Evolutionary conservation across 176 grass and related monocot species (phyloP), one percentile per base, ranked within the genome.

Genomic region (Themeda triandra): DNA sequence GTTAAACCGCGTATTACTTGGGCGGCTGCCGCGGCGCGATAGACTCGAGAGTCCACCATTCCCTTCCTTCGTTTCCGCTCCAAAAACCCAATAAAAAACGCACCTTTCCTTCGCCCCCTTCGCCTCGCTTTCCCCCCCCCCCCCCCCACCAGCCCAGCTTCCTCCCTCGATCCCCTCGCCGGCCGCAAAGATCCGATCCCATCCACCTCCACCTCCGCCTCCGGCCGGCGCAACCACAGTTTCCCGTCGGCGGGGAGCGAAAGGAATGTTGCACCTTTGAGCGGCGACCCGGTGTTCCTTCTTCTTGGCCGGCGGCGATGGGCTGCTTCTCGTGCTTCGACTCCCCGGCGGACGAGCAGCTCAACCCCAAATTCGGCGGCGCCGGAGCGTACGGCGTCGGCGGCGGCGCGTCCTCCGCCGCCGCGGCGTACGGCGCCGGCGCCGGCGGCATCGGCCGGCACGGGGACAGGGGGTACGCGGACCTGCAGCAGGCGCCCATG

Each of bases 261-360:
- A 39, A n/a, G n/a, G 53, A 90, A 84, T 86, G 69, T 15, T 65
- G 48, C 49, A 25, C 44, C 73, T 84, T 31, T 86, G 80, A 84
- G 87, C 82, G 74, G 41, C 62, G 44, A 63, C 49, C 18, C 42
- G 41, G 51, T 17, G 9, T 14, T n/a, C n/a, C n/a, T 37, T 2
- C 56, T 53, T 70, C 63, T 51, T 75, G 32, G 39, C 48, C 48
- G n/a, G 13, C 46, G n/a, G 3, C 46, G 76, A 96, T 96, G 93
- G 88, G 88, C 87, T 96, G 91, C 65, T 96, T 96, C 77, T 85
- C 88, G 82, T 96, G 93, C 85, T 96, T 96, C 63, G 93, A 92
- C 66, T 82, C 88, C 4, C 87, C 76, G 14, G 89, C 87, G 4
- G 93, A 96, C 39, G 88, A 81, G 83, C 90, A 92, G 73, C 84